Percentiles rank a stretch among this genome's conserved stretches.
phyloP scores from a whole-genome alignment of 2,329 filamentous ascomycete genomes.

The Parafenestella ontariensis region DNA sequence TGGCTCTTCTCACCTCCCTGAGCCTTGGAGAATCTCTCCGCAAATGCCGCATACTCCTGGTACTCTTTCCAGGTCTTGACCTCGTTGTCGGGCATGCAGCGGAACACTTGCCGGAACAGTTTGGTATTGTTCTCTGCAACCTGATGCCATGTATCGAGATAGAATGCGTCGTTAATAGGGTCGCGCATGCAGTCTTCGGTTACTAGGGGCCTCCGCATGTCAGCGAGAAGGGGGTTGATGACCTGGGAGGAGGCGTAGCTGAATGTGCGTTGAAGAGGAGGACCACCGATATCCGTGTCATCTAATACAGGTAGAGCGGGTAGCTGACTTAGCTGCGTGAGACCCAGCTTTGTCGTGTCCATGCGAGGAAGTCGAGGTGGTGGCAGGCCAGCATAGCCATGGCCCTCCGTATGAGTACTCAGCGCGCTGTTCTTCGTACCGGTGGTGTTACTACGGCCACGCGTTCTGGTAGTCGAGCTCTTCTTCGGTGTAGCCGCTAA shows the following conservation, averaged over 20 bases:
- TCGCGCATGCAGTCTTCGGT: constrained; percentile 95
- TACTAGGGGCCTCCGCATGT: constrained; percentile 76
- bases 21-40: constrained; percentile 75
- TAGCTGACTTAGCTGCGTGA: constrained; percentile 73
- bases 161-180: constrained; percentile 81
- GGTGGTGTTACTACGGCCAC: constrained; percentile 41
- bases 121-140: constrained; percentile 95
- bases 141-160: constrained; percentile 85
- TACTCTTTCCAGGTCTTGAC: constrained; percentile 95
- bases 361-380: constrained; percentile 66
- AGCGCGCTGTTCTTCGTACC: constrained; percentile 39
- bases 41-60: constrained; percentile 80
- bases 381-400: constrained; percentile 63
- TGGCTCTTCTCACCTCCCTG: constrained; percentile 63
- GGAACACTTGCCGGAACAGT: constrained; percentile 90
- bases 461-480: constrained; percentile 47
- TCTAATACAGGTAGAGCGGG: constrained; percentile 73
- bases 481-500: constrained; percentile 56
- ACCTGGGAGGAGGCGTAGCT: constrained; percentile 55
- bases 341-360: constrained; percentile 70
- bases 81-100: constrained; percentile 95
- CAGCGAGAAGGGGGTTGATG: constrained; percentile 62
- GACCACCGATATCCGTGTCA: constrained; percentile 83
- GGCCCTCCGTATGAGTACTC: constrained; percentile 43
- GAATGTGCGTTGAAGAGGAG: constrained; percentile 65